Percentiles rank a stretch among this genome's conserved stretches.
Conservation (phyloP, 2,329 filamentous ascomycete species). For the Fusarium pseudocircinatum region DNA sequence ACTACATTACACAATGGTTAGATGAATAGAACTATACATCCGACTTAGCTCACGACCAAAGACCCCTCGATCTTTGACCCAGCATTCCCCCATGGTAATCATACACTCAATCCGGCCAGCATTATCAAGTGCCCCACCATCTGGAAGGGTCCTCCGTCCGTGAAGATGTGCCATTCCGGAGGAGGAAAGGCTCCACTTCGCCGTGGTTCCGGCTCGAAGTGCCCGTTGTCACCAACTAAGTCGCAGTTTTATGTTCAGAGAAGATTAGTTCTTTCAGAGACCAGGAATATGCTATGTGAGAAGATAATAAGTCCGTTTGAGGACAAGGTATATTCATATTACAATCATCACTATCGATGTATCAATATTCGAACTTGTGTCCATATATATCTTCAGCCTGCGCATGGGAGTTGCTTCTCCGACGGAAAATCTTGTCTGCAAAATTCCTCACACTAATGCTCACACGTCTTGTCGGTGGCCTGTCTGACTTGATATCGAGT, state of each 20-base stretch:
- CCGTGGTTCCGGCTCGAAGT: constrained; percentile 22
- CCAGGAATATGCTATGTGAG: background rate
- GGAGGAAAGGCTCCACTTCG: constrained; percentile 15
- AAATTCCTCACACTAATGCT: constrained; percentile 43
- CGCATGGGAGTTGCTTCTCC: constrained; percentile 42
- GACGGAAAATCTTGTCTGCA: constrained; percentile 44
- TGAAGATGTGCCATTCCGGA: constrained; percentile 15
- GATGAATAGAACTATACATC: background rate
- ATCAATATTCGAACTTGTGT: constrained; percentile 41
- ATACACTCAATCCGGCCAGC: constrained; percentile 1
- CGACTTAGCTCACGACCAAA: background rate
- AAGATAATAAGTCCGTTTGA: constrained; percentile 1
- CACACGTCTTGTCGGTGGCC: constrained; percentile 39
- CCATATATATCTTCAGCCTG: constrained; percentile 38
- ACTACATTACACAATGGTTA: background rate
- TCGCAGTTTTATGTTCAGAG: background rate
- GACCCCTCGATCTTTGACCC: background rate
- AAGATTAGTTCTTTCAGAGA: background rate
- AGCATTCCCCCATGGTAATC: constrained; percentile 13
- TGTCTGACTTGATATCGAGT: constrained; percentile 36
- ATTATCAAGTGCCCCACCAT: background rate
- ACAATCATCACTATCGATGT: constrained; percentile 29
- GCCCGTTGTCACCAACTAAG: background rate
- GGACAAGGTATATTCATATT: constrained; percentile 34
- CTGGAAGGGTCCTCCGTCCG: background rate